Evolutionary conservation across 2,329 filamentous ascomycete genomes (phyloP).

Genomic region (Penicillium occitanis): DNA sequence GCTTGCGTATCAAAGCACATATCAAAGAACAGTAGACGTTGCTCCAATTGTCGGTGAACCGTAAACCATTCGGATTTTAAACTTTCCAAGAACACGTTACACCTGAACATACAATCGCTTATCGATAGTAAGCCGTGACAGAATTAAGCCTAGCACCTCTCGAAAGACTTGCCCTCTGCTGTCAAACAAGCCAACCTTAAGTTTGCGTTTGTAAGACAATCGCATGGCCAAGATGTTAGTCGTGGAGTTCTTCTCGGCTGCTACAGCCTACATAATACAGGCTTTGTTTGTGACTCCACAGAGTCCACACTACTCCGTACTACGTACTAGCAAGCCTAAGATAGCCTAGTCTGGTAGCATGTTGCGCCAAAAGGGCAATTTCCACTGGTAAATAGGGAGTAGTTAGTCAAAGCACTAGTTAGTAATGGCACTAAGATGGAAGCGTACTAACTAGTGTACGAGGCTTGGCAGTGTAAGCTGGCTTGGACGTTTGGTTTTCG

Average conservation of each 20-base stretch:
- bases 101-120: neutral
- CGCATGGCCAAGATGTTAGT: neutral
- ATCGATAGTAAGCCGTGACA: slow-evolving; percentile 1
- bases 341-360: neutral
- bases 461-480: neutral
- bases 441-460: slow-evolving; percentile 2
- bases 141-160: neutral
- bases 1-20: neutral
- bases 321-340: neutral
- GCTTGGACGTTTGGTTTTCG: neutral
- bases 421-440: neutral
- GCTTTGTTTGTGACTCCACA: neutral
- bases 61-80: neutral
- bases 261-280: neutral
- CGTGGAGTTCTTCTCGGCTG: neutral
- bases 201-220: neutral
- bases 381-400: slow-evolving; percentile 5
- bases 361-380: slow-evolving; percentile 10
- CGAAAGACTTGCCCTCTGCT: neutral
- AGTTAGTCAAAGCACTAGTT: neutral
- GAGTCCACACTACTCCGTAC: neutral
- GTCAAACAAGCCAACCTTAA: slow-evolving; percentile 2
- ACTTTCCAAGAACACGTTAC: neutral
- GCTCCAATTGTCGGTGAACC: slow-evolving; percentile 8
- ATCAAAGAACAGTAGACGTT: neutral